Conservation (phyloP, 2,329 filamentous ascomycete genomes). For the Scorias spongiosa region DNA sequence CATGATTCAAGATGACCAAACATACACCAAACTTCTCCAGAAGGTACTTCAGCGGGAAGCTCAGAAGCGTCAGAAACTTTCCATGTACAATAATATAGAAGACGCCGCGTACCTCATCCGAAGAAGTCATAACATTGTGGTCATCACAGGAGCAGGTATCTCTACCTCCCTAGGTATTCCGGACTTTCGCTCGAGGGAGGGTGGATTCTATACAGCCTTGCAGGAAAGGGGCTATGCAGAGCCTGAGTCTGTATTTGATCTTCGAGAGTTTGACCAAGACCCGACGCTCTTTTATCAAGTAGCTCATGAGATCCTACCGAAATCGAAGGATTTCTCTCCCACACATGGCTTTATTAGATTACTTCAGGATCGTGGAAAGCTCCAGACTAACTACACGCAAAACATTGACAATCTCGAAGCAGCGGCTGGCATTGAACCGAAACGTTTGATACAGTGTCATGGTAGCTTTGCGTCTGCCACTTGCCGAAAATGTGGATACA, state of each 20-base stretch:
- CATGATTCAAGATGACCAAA: constrained; percentile 49
- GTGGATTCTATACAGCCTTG: constrained; percentile 77
- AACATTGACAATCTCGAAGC: constrained; percentile 96
- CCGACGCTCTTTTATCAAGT: constrained; percentile 73
- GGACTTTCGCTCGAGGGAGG: constrained; percentile 89
- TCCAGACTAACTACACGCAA: constrained; percentile 94
- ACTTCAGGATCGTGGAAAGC: constrained; percentile 72
- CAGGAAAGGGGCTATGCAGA: constrained; percentile 63
- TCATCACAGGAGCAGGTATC: constrained; percentile 90
- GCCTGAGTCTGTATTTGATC: constrained; percentile 92
- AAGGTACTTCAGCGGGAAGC: constrained; percentile 68
- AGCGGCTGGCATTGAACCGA: constrained; percentile 63
- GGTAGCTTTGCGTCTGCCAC: constrained; percentile 88
- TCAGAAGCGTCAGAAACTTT: constrained; percentile 64
- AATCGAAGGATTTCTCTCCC: constrained; percentile 65
- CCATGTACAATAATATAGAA: constrained; percentile 68
- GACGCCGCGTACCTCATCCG: constrained; percentile 69
- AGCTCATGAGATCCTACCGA: constrained; percentile 78
- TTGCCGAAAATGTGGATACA: constrained; percentile 66
- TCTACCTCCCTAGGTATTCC: constrained; percentile 94
- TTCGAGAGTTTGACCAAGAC: constrained; percentile 70
- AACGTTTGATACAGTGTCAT: constrained; percentile 88
- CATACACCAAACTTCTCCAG: constrained; percentile 54
- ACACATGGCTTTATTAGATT: constrained; percentile 89
- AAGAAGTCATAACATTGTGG: constrained; percentile 67